A percentile compares a stretch with the other conserved stretches of the same genome.
These are phyloP conservation scores for Arabidopsis thaliana DNA, from an alignment of 345 rosid species.

Conservation along the genomic window DNA sequence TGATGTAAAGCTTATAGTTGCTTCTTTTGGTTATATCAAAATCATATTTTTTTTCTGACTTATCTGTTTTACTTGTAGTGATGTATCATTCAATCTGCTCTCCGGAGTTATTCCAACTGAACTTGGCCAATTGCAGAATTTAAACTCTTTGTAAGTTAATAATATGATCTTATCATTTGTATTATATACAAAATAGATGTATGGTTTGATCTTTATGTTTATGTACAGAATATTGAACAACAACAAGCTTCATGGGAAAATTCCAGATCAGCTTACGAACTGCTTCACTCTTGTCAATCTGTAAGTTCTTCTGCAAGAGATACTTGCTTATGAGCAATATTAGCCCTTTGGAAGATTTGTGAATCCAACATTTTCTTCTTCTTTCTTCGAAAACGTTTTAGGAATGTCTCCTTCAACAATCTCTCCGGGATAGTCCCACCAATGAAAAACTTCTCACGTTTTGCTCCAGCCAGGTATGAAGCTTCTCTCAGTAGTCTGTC, in stretches of 20 bases:
- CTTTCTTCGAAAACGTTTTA: conserved; percentile 20
- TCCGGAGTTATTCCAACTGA: conserved; percentile 76
- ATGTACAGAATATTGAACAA: conserved; percentile 70
- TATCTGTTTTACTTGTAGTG: conserved; percentile 49
- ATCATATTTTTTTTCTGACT: not conserved
- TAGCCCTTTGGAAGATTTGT: not conserved
- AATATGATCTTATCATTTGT: not conserved
- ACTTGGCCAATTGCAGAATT: conserved; percentile 82
- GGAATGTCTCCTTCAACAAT: conserved; percentile 91
- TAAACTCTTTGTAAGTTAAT: conserved; percentile 71
- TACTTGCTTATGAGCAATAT: not conserved
- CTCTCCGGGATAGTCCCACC: conserved; percentile 75
- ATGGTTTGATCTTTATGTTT: not conserved
- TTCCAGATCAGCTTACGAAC: conserved; percentile 80
- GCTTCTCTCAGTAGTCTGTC: not conserved
- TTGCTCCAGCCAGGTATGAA: conserved; percentile 69
- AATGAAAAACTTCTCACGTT: conserved; percentile 66
- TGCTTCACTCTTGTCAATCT: conserved; percentile 73
- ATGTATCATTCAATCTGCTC: conserved; percentile 74
- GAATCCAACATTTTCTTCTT: not conserved
- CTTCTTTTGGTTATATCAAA: not conserved
- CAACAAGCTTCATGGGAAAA: conserved; percentile 74
- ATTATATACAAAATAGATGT: not conserved
- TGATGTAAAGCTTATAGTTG: conserved; percentile 51
- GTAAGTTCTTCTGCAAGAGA: conserved; percentile 50